phyloP scores from a whole-genome alignment of 345 rosid species.

The Odontarrhena argentea region DNA sequence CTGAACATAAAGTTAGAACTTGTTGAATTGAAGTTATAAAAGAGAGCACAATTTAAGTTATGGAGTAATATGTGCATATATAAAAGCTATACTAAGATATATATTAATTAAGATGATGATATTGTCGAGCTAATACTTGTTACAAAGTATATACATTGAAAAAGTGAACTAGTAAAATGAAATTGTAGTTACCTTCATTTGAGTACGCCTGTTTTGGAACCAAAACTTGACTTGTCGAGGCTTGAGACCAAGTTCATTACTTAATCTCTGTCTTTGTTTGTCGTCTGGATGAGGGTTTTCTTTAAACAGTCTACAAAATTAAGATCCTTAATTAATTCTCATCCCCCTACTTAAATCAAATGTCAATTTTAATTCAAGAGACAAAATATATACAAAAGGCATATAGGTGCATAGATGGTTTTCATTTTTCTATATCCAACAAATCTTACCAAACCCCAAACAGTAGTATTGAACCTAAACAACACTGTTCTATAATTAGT shows the following conservation, averaged over 20 bases:
- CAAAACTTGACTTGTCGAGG: constrained; percentile 99
- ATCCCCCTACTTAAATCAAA: too few relatives aligned
- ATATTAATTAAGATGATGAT: background rate
- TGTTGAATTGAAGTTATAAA: too few relatives aligned
- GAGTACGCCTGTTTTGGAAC: constrained; percentile 99
- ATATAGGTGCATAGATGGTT: background rate
- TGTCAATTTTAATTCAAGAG: too few relatives aligned
- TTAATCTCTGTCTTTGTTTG: constrained; percentile 81
- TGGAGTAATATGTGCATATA: too few relatives aligned
- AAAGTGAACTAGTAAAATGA: background rate
- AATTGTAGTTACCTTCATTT: constrained; percentile 68
- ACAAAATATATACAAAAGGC: too few relatives aligned
- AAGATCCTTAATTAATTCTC: too few relatives aligned
- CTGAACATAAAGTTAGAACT: too few relatives aligned
- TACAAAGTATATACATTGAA: background rate
- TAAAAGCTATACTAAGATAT: background rate
- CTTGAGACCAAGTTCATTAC: constrained; percentile 89
- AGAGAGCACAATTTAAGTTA: too few relatives aligned
- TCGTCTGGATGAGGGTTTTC: constrained; percentile 97
- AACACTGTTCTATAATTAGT: too few relatives aligned
- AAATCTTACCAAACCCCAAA: background rate
- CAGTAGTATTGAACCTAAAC: too few relatives aligned
- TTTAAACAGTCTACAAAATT: constrained; percentile 69
- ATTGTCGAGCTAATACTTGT: background rate
- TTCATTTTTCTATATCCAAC: background rate